phyloP scores from a whole-genome alignment of 495 filamentous ascomycete species.

The Penicillium diatomitis region DNA sequence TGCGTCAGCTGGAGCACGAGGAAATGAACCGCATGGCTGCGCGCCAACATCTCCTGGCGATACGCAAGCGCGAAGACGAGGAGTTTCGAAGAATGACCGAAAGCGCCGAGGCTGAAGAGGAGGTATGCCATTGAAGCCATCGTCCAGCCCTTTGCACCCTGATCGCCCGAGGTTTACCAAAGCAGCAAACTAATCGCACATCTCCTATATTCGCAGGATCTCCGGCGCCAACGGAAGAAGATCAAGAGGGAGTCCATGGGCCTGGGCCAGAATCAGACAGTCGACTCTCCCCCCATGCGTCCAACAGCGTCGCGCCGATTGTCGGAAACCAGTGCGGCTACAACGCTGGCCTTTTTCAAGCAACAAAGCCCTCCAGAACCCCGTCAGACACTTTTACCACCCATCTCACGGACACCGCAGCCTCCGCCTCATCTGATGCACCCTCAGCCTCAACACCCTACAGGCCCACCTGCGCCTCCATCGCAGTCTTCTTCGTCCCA shows the following conservation, averaged over 20 bases:
- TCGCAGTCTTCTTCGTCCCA: background rate
- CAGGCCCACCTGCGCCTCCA: conserved; percentile 6
- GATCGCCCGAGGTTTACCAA: no score
- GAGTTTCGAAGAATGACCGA: conserved; percentile 41
- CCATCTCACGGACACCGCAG: conserved; percentile 19
- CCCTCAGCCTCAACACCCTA: conserved; percentile 13
- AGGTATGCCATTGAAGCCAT: conserved; percentile 21
- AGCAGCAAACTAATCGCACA: background rate
- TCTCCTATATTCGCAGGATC: conserved; percentile 19
- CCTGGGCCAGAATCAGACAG: conserved; percentile 23
- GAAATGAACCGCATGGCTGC: conserved; percentile 37
- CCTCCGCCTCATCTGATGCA: conserved; percentile 15
- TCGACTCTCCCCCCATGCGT: conserved; percentile 36
- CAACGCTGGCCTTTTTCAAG: conserved; percentile 43
- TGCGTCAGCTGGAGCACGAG: conserved; percentile 41
- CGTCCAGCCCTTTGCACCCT: no score
- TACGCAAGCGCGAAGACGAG: conserved; percentile 42
- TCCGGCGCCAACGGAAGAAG: conserved; percentile 38
- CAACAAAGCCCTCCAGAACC: conserved; percentile 42
- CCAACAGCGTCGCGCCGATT: conserved; percentile 36
- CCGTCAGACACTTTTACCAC: conserved; percentile 26
- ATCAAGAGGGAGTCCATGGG: conserved; percentile 42
- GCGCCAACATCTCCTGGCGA: conserved; percentile 32
- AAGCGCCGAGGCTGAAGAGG: conserved; percentile 38
- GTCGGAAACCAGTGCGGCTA: conserved; percentile 42